Conservation (phyloP, 2,329 filamentous ascomycete species). For the Penicillium hordei region DNA sequence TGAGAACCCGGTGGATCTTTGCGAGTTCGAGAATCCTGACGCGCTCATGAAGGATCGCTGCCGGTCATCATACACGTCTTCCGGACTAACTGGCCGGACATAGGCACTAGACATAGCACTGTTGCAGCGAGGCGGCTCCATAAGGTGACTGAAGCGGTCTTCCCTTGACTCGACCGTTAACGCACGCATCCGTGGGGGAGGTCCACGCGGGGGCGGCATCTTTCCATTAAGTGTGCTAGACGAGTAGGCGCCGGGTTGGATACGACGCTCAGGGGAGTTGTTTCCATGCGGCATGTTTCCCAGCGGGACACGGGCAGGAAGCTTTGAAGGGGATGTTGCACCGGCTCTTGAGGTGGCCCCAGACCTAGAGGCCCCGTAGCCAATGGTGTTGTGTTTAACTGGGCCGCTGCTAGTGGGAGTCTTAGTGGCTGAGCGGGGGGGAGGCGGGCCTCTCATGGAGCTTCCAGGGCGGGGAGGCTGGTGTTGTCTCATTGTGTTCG, state of each 20-base stretch:
- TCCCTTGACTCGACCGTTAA: conserved; percentile 59
- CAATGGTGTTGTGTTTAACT: conserved; percentile 42
- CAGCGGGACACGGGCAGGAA: conserved; percentile 49
- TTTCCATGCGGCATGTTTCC: conserved; percentile 52
- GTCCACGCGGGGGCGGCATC: conserved; percentile 56
- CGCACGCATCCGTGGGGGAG: conserved; percentile 91
- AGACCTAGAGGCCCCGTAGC: conserved; percentile 24
- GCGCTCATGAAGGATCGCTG: conserved; percentile 50
- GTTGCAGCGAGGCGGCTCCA: conserved; percentile 51
- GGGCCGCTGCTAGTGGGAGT: conserved; percentile 46
- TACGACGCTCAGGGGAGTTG: conserved; percentile 77
- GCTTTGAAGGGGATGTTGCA: conserved; percentile 50
- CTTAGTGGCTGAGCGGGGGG: conserved; percentile 47
- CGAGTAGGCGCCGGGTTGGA: conserved; percentile 43
- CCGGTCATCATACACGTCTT: conserved; percentile 81
- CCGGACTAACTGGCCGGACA: conserved; percentile 63
- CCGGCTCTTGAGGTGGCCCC: conserved; percentile 36
- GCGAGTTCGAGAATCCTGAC: conserved; percentile 40
- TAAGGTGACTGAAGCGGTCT: conserved; percentile 34
- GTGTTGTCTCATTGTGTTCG: conserved; percentile 26
- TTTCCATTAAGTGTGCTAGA: conserved; percentile 48
- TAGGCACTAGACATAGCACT: conserved; percentile 52
- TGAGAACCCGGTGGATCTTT: conserved; percentile 39
- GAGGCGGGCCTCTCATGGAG: conserved; percentile 41
- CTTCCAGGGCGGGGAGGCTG: conserved; percentile 34